These are phyloP conservation scores for Monascus ruber DNA, from an alignment of 2,329 filamentous ascomycete species.

Conservation along the genomic window DNA sequence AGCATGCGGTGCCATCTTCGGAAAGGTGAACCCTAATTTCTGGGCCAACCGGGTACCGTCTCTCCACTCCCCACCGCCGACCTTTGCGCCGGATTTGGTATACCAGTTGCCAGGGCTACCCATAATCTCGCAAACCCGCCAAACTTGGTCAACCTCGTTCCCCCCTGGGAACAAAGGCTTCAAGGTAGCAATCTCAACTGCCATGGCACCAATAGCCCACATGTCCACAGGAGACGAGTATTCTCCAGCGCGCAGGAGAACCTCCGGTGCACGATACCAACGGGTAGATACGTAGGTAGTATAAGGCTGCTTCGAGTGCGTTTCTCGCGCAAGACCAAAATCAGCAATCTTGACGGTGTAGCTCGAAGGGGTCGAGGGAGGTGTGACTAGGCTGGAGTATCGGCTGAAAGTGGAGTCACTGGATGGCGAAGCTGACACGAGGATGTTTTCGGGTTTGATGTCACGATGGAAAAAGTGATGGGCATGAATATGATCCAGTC, in stretches of 20 bases:
- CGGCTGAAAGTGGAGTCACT: constrained; percentile 84
- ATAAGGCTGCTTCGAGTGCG: constrained; percentile 89
- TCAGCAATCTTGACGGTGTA: constrained; percentile 99
- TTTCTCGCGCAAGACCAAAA: constrained; percentile 94
- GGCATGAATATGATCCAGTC: constrained; percentile 92
- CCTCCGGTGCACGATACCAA: constrained; percentile 91
- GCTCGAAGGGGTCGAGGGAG: constrained; percentile 80
- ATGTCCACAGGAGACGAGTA: constrained; percentile 98
- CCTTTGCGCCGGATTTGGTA: constrained; percentile 73
- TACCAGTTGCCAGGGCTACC: constrained; percentile 97
- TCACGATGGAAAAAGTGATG: constrained; percentile 98
- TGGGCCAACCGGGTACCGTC: constrained; percentile 86
- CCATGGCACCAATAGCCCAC: constrained; percentile 97
- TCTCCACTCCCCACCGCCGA: constrained; percentile 95
- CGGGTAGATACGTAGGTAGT: constrained; percentile 97
- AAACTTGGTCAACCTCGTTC: constrained; percentile 98
- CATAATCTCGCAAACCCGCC: constrained; percentile 99
- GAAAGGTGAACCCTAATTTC: constrained; percentile 96
- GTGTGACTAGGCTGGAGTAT: constrained; percentile 87
- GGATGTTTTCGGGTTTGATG: constrained; percentile 97
- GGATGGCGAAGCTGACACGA: constrained; percentile 81
- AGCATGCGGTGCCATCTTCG: constrained; percentile 94
- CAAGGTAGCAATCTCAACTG: constrained; percentile 89
- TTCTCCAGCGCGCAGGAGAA: constrained; percentile 82
- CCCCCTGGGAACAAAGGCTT: constrained; percentile 95